These are phyloP conservation scores for Gossypium schwendimanii DNA, from an alignment of 441 rosid genomes.

Conservation along the genomic window DNA sequence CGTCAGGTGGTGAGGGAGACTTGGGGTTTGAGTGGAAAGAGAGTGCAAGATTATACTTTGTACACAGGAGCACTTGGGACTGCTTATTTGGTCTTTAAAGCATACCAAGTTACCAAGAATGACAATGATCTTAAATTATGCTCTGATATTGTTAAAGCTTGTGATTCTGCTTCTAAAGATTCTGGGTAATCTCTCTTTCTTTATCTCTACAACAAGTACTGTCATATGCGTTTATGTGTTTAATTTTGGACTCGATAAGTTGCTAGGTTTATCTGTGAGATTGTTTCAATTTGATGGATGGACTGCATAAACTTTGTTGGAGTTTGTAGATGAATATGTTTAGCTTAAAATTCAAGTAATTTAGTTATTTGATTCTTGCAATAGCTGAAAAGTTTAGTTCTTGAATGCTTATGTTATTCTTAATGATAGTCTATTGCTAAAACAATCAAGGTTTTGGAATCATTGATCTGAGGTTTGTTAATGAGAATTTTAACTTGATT, in stretches of 20 bases:
- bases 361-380: not conserved
- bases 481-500: not conserved
- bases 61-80: constrained; percentile 63
- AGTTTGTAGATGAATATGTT: not conserved
- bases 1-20: constrained; percentile 55
- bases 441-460: not conserved
- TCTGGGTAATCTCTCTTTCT: constrained; percentile 34
- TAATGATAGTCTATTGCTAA: not conserved
- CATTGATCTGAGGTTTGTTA: not conserved
- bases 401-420: not conserved
- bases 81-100: constrained; percentile 54
- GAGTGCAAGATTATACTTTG: constrained; percentile 43
- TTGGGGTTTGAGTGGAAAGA: constrained; percentile 40
- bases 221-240: not conserved
- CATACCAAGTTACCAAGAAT: constrained; percentile 44
- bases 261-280: not conserved
- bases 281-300: not conserved
- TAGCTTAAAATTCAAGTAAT: not conserved
- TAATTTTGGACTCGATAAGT: not conserved
- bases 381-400: not conserved
- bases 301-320: not conserved
- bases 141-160: constrained; percentile 47
- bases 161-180: constrained; percentile 57
- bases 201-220: not conserved
- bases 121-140: constrained; percentile 47